Evolutionary conservation across 1,284 basidiomycete species (phyloP).

Genomic region (Cutaneotrichosporon dermatis): DNA sequence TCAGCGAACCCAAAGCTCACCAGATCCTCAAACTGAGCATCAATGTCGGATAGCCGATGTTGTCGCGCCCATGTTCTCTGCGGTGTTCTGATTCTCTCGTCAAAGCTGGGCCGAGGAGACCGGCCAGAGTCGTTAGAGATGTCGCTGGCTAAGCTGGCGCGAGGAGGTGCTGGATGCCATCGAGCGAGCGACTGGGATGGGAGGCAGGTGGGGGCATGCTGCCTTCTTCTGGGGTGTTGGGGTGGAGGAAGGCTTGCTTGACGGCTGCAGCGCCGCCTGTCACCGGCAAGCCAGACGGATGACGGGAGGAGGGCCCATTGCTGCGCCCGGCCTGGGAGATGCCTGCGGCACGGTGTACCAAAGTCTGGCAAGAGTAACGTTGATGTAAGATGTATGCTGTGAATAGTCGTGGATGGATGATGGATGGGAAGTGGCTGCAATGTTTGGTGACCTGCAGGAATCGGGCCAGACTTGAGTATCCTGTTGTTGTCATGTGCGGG

Average conservation of each 20-base stretch:
- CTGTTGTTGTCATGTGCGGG: not conserved
- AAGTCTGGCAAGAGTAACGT: too few relatives aligned
- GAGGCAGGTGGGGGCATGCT: constrained; percentile 19
- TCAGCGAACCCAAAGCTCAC: constrained; percentile 21
- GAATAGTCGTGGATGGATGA: not conserved
- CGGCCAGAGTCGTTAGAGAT: not conserved
- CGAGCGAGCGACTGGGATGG: constrained; percentile 3
- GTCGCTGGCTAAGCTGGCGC: constrained; percentile 12
- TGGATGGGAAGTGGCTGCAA: not conserved
- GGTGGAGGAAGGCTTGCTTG: not conserved
- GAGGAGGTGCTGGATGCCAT: constrained; percentile 12
- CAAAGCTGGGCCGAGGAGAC: not conserved
- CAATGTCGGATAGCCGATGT: constrained; percentile 25
- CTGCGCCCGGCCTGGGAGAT: not conserved
- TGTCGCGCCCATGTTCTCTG: constrained; percentile 8
- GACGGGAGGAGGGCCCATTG: not conserved
- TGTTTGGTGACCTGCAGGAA: constrained; percentile 4
- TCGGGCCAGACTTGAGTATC: too few relatives aligned
- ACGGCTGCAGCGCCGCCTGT: constrained; percentile 1
- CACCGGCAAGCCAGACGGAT: constrained; percentile 8
- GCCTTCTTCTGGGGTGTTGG: not conserved
- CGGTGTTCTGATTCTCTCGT: constrained; percentile 17
- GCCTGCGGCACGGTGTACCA: constrained; percentile 2
- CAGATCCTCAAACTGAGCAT: constrained; percentile 38
- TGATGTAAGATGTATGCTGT: not conserved